Evolutionary conservation across 192 early-diverging fungal species (phyloP).

Genomic region (Piromyces sp.): DNA sequence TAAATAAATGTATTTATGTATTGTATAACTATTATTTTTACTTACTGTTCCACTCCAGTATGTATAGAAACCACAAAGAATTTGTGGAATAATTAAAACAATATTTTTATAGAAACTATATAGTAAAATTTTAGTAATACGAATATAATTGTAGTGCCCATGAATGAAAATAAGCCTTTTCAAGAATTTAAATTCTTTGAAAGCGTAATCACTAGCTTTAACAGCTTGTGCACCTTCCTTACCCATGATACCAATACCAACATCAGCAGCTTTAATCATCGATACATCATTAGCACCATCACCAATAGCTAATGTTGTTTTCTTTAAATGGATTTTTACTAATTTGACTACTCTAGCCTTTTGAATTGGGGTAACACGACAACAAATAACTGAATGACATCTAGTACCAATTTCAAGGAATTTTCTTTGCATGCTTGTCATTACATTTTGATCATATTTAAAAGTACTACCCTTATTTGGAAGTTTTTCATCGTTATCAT

Average conservation of each 20-base stretch:
- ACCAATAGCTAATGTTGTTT: constrained; percentile 24
- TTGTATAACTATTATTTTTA: neutral
- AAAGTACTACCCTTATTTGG: constrained; percentile 34
- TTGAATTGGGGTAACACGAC: constrained; percentile 80
- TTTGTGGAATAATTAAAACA: neutral
- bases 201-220: constrained; percentile 28
- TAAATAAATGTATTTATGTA: too few species aligned
- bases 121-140: constrained; percentile 5
- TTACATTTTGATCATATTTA: constrained; percentile 49
- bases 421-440: constrained; percentile 14
- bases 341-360: constrained; percentile 88
- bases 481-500: constrained; percentile 15
- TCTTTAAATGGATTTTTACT: constrained; percentile 49
- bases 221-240: constrained; percentile 41
- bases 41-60: neutral
- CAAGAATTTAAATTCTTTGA: constrained; percentile 36
- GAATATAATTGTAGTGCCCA: constrained; percentile 22
- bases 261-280: neutral
- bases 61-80: neutral
- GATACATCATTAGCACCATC: constrained; percentile 45
- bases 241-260: constrained; percentile 31
- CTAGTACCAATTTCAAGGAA: constrained; percentile 16
- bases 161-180: constrained; percentile 27
- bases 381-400: constrained; percentile 19
- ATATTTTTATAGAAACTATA: neutral